Evolutionary conservation across 805 yeast genomes (phyloP).

Genomic region (Sungouiella thailandica): DNA sequence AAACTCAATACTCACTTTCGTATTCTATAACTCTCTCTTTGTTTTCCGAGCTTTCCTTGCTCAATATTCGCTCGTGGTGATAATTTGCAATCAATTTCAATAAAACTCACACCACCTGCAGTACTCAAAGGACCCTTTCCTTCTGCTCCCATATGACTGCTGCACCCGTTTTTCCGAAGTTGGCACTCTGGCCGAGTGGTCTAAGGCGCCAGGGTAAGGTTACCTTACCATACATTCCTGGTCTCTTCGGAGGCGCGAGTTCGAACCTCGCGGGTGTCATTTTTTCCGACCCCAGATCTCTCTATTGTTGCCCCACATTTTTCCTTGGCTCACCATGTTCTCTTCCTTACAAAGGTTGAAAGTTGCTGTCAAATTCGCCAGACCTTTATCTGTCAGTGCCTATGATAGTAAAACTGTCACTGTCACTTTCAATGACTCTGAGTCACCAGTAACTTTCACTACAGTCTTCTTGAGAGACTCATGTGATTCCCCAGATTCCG

Average conservation of each 20-base stretch:
- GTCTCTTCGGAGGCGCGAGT: constrained; percentile 24
- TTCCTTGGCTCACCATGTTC: neutral
- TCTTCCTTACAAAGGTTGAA: neutral
- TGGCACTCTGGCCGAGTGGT: too few species aligned
- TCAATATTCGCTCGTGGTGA: too few species aligned
- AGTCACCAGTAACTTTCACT: constrained; percentile 30
- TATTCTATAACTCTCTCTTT: too few species aligned
- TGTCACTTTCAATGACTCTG: constrained; percentile 15
- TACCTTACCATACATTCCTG: constrained; percentile 19
- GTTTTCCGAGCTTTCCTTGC: too few species aligned
- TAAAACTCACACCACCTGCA: too few species aligned
- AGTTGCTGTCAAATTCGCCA: neutral
- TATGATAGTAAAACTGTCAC: constrained; percentile 22
- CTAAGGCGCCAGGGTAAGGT: too few species aligned
- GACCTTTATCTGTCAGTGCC: constrained; percentile 7
- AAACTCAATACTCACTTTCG: too few species aligned
- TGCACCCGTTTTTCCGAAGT: too few species aligned
- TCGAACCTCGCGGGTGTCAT: constrained; percentile 23
- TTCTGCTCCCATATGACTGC: too few species aligned
- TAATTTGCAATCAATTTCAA: too few species aligned
- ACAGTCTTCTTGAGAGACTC: constrained; percentile 64
- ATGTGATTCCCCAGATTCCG: constrained; percentile 42
- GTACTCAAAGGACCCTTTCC: too few species aligned
- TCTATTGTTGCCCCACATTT: constrained; percentile 1
- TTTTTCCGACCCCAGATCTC: constrained; percentile 6